Percentiles rank a stretch among this genome's conserved stretches.
Evolutionary conservation across 2,329 filamentous ascomycete genomes (phyloP).

Genomic region (Fusarium begoniae): DNA sequence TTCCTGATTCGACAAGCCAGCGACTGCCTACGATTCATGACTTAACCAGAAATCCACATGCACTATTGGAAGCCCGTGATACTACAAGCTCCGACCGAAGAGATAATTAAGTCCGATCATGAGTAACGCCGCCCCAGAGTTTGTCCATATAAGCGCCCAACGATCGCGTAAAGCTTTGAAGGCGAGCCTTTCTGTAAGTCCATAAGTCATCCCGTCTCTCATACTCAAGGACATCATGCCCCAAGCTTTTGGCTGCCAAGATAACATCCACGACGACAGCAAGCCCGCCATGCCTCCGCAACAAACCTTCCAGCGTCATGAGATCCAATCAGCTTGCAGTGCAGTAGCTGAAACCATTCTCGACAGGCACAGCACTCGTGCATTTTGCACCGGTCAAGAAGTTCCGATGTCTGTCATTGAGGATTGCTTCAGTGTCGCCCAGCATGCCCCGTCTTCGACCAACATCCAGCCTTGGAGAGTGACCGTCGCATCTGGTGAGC

Average conservation of each 20-base stretch:
- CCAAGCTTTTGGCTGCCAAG: not conserved
- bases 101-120: not conserved
- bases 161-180: not conserved
- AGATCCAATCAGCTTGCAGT: not conserved
- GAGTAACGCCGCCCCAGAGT: not conserved
- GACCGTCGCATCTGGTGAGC: not conserved
- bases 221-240: not conserved
- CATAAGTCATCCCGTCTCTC: not conserved
- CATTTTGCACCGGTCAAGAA: slow-evolving; percentile 4
- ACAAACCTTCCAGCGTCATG: not conserved
- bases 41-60: not conserved
- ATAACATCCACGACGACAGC: not conserved
- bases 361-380: slow-evolving; percentile 1
- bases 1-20: not conserved
- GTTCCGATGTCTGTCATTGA: not conserved
- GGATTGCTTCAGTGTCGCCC: slow-evolving; percentile 15
- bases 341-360: slow-evolving; percentile 4
- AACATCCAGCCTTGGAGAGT: slow-evolving; percentile 25
- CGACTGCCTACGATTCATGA: no score
- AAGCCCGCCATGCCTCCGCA: not conserved
- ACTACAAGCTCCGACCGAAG: not conserved
- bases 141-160: not conserved
- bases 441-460: slow-evolving; percentile 13
- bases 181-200: no score
- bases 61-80: not conserved